Percentiles rank a stretch among this genome's conserved stretches.
Evolutionary conservation across 1,284 basidiomycete species (phyloP).

Genomic region (Heterobasidion parviporum): DNA sequence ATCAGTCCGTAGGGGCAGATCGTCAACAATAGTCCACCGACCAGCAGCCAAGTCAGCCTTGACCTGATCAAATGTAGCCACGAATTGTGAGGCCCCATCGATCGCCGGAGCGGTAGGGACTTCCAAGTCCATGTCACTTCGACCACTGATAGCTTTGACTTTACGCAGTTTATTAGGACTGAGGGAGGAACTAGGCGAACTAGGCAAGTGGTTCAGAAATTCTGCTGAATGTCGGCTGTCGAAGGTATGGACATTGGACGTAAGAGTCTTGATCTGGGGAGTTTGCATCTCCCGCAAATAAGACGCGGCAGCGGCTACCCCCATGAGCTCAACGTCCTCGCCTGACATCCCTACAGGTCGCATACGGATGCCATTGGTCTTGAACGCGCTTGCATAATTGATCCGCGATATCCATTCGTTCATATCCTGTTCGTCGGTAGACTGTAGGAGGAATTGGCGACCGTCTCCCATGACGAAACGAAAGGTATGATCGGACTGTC

Average conservation of each 20-base stretch:
- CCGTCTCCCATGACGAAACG: constrained; percentile 72
- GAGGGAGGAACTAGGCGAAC: constrained; percentile 3
- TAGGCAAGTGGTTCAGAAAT: constrained; percentile 7
- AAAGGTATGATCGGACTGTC: constrained; percentile 66
- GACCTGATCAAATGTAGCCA: constrained; percentile 79
- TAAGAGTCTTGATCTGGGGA: constrained; percentile 17
- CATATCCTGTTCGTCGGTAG: constrained; percentile 66
- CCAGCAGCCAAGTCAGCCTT: constrained; percentile 71
- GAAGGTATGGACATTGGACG: constrained; percentile 36
- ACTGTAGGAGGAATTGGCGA: constrained; percentile 79
- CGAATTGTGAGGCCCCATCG: constrained; percentile 55
- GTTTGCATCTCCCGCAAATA: constrained; percentile 61
- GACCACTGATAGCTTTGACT: constrained; percentile 21
- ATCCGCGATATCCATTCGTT: constrained; percentile 91
- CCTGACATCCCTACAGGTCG: constrained; percentile 64
- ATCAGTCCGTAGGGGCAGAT: constrained; percentile 12
- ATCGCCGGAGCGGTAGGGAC: constrained; percentile 39
- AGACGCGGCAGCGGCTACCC: constrained; percentile 77
- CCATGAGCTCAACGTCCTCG: constrained; percentile 68
- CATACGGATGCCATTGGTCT: constrained; percentile 79
- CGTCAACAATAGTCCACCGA: constrained; percentile 20
- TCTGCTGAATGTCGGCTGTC: constrained; percentile 23
- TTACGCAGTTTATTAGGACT: constrained; percentile 12
- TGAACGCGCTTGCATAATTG: constrained; percentile 94
- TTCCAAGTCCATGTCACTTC: constrained; percentile 29